Percentiles rank a stretch among this genome's conserved stretches.
Evolutionary conservation across 768 basidiomycete genomes (phyloP).

Genomic region (Boletus vinaceobasis): DNA sequence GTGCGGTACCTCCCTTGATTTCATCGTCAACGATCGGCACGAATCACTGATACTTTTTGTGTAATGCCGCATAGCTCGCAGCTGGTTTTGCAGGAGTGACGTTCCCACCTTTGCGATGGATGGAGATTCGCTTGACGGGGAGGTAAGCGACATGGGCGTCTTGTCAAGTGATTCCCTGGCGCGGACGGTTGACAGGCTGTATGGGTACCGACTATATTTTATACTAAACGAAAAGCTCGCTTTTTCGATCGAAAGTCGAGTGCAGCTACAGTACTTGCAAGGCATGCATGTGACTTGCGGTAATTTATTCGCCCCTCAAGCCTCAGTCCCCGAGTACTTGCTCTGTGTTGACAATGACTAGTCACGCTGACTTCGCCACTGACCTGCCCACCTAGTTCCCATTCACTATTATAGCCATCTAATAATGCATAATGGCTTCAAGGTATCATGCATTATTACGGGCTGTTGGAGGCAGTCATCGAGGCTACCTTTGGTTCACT

Average conservation of each 20-base stretch:
- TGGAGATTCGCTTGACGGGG: slow-evolving; percentile 46
- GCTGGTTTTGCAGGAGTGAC: slow-evolving; percentile 45
- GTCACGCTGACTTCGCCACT: no score
- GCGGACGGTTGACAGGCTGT: background rate
- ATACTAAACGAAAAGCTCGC: no score
- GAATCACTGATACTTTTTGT: background rate
- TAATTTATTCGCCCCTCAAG: no score
- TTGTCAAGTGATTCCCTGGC: background rate
- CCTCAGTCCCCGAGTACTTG: no score
- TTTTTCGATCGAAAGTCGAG: background rate
- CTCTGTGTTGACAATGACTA: no score
- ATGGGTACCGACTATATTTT: no score
- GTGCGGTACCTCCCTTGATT: slow-evolving; percentile 20
- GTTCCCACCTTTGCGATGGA: slow-evolving; percentile 45
- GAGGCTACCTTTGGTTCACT: slow-evolving; percentile 60
- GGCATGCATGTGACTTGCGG: no score
- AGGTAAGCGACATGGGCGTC: slow-evolving; percentile 18
- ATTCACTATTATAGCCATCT: no score
- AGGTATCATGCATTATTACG: no score
- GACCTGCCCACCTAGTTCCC: no score
- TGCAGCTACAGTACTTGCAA: no score
- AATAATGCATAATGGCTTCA: no score
- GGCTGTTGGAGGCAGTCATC: slow-evolving; percentile 68
- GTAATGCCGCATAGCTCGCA: slow-evolving; percentile 38
- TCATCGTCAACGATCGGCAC: background rate